These are phyloP conservation scores for Ulota crispa DNA, from an alignment of 225 moss, liverwort and hornwort genomes.

Conservation along the genomic window DNA sequence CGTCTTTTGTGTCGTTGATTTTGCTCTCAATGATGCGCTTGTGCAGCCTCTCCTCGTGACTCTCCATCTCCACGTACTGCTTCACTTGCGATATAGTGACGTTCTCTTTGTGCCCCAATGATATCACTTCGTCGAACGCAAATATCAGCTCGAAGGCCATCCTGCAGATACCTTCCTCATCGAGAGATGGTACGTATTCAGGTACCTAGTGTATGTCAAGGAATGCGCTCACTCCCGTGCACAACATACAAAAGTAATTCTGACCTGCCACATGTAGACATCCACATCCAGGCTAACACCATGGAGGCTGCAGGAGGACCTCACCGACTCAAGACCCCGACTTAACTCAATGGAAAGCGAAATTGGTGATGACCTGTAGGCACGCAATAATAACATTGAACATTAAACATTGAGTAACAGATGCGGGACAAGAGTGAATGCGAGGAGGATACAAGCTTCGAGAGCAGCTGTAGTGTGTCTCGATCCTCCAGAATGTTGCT, in stretches of 20 bases:
- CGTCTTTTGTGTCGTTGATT: constrained; percentile 77
- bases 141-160: constrained; percentile 86
- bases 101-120: constrained; percentile 83
- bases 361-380: background rate
- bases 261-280: background rate
- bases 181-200: constrained; percentile 79
- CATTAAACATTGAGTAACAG: background rate
- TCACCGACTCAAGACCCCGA: background rate
- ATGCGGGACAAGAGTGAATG: background rate
- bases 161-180: constrained; percentile 86
- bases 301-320: background rate
- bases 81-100: constrained; percentile 78
- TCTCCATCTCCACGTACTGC: constrained; percentile 91
- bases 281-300: background rate
- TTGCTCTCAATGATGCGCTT: constrained; percentile 85
- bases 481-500: constrained; percentile 99
- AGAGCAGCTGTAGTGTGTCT: constrained; percentile 82
- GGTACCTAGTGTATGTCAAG: constrained; percentile 61
- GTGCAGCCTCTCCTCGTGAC: constrained; percentile 86
- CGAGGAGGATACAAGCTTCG: constrained; percentile 87
- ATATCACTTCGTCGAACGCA: constrained; percentile 94
- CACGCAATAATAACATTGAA: background rate
- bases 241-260: background rate
- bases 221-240: background rate
- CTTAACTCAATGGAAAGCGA: background rate